Evolutionary conservation across 2,329 filamentous ascomycete genomes (phyloP).

Genomic region (Ceratocystiopsis brevicomis): DNA sequence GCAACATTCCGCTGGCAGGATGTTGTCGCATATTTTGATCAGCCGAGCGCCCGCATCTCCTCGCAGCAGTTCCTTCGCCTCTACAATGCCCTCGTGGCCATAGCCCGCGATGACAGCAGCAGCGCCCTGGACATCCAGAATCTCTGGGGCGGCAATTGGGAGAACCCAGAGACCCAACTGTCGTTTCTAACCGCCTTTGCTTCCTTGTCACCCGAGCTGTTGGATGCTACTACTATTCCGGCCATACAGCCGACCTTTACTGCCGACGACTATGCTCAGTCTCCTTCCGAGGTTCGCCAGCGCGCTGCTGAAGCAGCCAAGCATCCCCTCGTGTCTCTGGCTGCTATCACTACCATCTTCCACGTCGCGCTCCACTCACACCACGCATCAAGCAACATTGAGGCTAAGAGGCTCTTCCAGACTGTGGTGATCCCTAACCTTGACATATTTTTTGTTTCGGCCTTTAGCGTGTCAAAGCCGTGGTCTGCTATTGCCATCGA

Average conservation of each 20-base stretch:
- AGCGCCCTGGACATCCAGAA: slow-evolving; percentile 62
- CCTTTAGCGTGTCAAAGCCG: slow-evolving; percentile 57
- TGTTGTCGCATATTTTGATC: slow-evolving; percentile 64
- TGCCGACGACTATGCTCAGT: slow-evolving; percentile 33
- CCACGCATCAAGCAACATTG: slow-evolving; percentile 40
- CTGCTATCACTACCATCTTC: slow-evolving; percentile 56
- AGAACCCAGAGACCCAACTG: slow-evolving; percentile 67
- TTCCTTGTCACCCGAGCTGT: slow-evolving; percentile 51
- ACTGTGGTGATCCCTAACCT: slow-evolving; percentile 53
- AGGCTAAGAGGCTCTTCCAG: slow-evolving; percentile 47
- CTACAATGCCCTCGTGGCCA: slow-evolving; percentile 57
- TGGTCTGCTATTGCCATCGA: slow-evolving; percentile 60
- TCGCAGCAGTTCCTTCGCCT: slow-evolving; percentile 64
- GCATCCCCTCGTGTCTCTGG: slow-evolving; percentile 75
- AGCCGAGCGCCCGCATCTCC: slow-evolving; percentile 55
- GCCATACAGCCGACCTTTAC: slow-evolving; percentile 63
- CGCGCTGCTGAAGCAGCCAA: slow-evolving; percentile 46
- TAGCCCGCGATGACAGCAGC: slow-evolving; percentile 38
- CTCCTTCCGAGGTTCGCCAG: slow-evolving; percentile 29
- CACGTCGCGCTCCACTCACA: slow-evolving; percentile 43
- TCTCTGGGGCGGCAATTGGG: slow-evolving; percentile 83
- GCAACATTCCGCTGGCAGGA: slow-evolving; percentile 49
- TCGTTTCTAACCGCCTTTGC: slow-evolving; percentile 87
- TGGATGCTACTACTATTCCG: slow-evolving; percentile 74
- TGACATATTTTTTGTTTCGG: slow-evolving; percentile 61